Evolutionary conservation across 208 protist genomes (phyloP), one percentile per base, ranked within the genome.

Genomic region (Trypanosoma grayi): DNA sequence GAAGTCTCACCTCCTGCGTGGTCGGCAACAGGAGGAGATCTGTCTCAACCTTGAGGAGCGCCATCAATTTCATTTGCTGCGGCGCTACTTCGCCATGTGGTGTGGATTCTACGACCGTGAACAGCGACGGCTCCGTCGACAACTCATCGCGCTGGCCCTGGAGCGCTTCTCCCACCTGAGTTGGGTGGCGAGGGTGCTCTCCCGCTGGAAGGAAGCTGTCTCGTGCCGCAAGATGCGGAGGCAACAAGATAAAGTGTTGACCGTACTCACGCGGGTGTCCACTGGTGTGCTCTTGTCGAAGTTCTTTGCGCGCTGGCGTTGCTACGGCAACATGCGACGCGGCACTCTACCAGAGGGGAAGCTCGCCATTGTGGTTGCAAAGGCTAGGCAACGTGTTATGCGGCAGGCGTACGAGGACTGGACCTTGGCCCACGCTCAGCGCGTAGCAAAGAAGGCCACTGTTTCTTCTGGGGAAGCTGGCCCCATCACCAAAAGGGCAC

Each of bases 41-140:
- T 71, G 67, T 13, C 64, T 73, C 8, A 50, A 55, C 31, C 55
- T 88, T 24, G 72, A 70, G 36, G 51, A 7, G n/a, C 63, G 66
- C 11, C 30, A 75, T 16, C 48, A 69, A 30, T 79, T 85, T 65
- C 58, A 43, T 30, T 64, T 89, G 7, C 13, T 34, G 1, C 81
- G 77, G 0, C 70, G 75, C 28, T 90, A 79, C 62, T 91, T 91
- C 51, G 68, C 61, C 0, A 72, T 62, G 37, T 94, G 87, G 87
- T 83, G 66, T 18, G 22, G 41, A 25, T 85, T 89, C 45, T 91
- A 94, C 61, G 81, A 90, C 39, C 25, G 6, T 0, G 73, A 86
- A 59, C 87, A 91, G 54, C 72, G 74, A 1, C 74, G 70, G 30
- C 66, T 79, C 52, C 54, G 70, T 4, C 64, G 66, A n/a, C 63